These are phyloP conservation scores for Gossypium gossypioides DNA, from an alignment of 441 rosid genomes.

Conservation along the genomic window DNA sequence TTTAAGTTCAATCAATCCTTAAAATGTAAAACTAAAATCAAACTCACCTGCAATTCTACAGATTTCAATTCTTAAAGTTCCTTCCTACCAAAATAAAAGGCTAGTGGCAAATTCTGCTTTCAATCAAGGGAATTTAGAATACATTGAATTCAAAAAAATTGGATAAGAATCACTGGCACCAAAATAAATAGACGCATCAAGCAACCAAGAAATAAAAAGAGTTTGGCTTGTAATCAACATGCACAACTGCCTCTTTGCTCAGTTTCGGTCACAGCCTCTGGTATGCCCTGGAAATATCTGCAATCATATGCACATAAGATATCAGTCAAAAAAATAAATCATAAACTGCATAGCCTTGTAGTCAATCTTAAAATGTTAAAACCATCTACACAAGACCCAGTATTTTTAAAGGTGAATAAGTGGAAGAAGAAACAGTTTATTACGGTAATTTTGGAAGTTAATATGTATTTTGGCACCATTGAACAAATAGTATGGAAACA, in stretches of 20 bases:
- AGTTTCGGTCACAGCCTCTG: constrained; percentile 59
- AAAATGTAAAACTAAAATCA: background rate
- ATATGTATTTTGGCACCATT: background rate
- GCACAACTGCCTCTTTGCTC: constrained; percentile 90
- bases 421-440: background rate
- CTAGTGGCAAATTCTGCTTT: background rate
- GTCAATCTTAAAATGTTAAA: background rate
- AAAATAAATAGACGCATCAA: constrained; percentile 11
- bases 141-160: constrained; percentile 3
- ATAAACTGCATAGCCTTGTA: background rate
- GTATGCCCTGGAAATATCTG: constrained; percentile 89
- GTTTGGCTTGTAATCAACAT: constrained; percentile 36
- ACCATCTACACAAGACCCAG: background rate
- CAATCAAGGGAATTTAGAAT: background rate
- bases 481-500: background rate
- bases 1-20: background rate
- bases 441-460: background rate
- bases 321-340: background rate
- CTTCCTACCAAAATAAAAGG: background rate
- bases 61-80: background rate
- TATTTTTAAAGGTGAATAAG: background rate
- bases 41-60: background rate
- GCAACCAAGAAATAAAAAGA: constrained; percentile 5
- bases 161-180: background rate
- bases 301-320: constrained; percentile 7